A percentile compares a stretch with the other conserved stretches of the same genome.
Conservation (phyloP, 1,139 yeast genomes). For the Suhomyces bokatorum region DNA sequence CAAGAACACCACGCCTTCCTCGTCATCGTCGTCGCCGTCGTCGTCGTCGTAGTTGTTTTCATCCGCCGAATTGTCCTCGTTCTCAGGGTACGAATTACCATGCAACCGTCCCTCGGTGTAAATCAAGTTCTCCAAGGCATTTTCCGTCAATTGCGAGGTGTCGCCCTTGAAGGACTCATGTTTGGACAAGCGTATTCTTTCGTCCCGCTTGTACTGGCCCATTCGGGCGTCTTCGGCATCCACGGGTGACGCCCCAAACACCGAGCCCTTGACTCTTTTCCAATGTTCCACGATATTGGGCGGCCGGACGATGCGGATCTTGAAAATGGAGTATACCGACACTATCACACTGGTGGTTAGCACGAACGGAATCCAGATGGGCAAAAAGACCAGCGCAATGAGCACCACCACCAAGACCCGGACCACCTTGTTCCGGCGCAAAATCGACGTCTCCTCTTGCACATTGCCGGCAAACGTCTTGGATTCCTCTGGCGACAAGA, state of each 20-base stretch:
- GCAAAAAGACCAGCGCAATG: conserved; percentile 39
- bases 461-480: conserved; percentile 26
- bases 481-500: conserved; percentile 18
- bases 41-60: conserved; percentile 16
- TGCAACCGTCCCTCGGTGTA: conserved; percentile 38
- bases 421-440: conserved; percentile 31
- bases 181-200: conserved; percentile 28
- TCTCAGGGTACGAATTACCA: conserved; percentile 9
- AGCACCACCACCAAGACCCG: conserved; percentile 31
- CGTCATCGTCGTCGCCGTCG: conserved; percentile 15
- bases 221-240: conserved; percentile 35
- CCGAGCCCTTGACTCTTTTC: conserved; percentile 34
- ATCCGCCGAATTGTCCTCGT: conserved; percentile 10
- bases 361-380: conserved; percentile 56
- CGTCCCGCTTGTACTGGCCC: conserved; percentile 34
- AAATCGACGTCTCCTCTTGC: conserved; percentile 43
- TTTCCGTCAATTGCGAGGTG: conserved; percentile 41
- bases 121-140: conserved; percentile 40
- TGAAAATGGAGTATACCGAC: conserved; percentile 39
- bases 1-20: conserved; percentile 4
- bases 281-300: conserved; percentile 36
- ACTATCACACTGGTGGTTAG: conserved; percentile 41
- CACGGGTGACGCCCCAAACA: conserved; percentile 34
- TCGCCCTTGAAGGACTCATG: conserved; percentile 46
- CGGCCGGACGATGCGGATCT: conserved; percentile 26